Base-by-base conservation (phyloP, 305 asterid genomes). In the Caryopteris hybrid region DNA sequence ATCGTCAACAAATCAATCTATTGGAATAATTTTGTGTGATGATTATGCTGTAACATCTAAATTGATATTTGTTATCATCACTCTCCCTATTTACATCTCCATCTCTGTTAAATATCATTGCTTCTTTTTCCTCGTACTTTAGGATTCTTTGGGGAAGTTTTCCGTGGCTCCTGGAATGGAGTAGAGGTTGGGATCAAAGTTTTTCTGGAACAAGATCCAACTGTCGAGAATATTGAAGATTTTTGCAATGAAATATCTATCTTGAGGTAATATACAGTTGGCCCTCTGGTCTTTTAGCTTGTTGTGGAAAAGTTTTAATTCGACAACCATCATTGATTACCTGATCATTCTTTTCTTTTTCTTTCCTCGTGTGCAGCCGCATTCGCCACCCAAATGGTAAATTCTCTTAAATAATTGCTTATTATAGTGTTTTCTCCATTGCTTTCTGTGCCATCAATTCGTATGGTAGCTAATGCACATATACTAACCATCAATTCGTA, bases 81-180 rank as follows among this genome's bases (percentile, higher is more conserved):
- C 34, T 59, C 17, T 60, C 22, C 22, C 65, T 22, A 65, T 74
- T 36, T 56, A 27, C 62, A 48, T 66, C 51, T 31, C 27, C 57
- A 51, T 70, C 41, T 25, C 36, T 22, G 43, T 72, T 61, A 14
- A 64, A 68, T 45, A 33, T 29, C 21, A 29, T 63, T 16, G 11
- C 18, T 31, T 45, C 18, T 55, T 52, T 41, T 59, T 47, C 50
- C 57, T 46, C 50, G 66, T 54, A 59, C 46, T 56, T 41, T 68
- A 94, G 99, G 99, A 66, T 94, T 94, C 81, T 94, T 91, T 79
- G 98, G 99, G 58, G 99, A 94, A 84, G 98, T 94, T 79, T 94
- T 94, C 57, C 95, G 98, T 69, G 99, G 99, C 68, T 77, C 77
- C 58, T 94, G 99, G 99, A 91, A 91, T 69, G 99, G 99, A 43